These are phyloP conservation scores for Parastagonospora avenae DNA, from an alignment of 2,329 filamentous ascomycete species.

Conservation along the genomic window DNA sequence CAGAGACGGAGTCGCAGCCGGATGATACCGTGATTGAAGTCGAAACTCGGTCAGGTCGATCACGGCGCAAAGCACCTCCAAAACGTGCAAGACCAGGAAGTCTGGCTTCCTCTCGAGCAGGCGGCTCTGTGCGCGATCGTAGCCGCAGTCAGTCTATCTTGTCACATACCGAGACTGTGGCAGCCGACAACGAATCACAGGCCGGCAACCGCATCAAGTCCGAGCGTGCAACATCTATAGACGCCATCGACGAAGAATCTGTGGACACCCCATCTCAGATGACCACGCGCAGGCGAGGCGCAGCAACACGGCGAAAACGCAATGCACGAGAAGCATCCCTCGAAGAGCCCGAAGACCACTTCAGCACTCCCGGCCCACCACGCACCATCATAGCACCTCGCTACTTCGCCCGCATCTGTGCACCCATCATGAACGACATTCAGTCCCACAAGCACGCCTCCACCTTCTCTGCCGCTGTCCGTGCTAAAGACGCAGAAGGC, in stretches of 20 bases:
- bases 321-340: conserved; percentile 40
- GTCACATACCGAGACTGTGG: conserved; percentile 51
- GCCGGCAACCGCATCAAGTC: conserved; percentile 51
- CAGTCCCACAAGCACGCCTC: conserved; percentile 57
- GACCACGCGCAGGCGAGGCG: conserved; percentile 38
- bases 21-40: conserved; percentile 32
- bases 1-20: conserved; percentile 23
- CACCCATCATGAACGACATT: conserved; percentile 58
- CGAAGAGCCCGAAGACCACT: conserved; percentile 38
- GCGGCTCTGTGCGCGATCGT: conserved; percentile 50
- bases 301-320: conserved; percentile 49
- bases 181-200: conserved; percentile 47
- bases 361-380: conserved; percentile 30
- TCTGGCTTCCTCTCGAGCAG: conserved; percentile 54
- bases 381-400: conserved; percentile 51
- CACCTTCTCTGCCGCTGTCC: conserved; percentile 56
- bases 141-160: conserved; percentile 57
- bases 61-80: conserved; percentile 35
- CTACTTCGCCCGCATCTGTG: conserved; percentile 55
- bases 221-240: conserved; percentile 54
- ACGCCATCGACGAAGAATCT: conserved; percentile 46
- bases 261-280: conserved; percentile 36
- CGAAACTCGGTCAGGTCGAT: conserved; percentile 36
- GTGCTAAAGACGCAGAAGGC: conserved; percentile 56
- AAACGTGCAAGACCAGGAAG: conserved; percentile 46